A percentile compares a stretch with the other conserved stretches of the same genome.
Evolutionary conservation across 2,329 filamentous ascomycete species (phyloP).

Genomic region (Microsporum audouinii): DNA sequence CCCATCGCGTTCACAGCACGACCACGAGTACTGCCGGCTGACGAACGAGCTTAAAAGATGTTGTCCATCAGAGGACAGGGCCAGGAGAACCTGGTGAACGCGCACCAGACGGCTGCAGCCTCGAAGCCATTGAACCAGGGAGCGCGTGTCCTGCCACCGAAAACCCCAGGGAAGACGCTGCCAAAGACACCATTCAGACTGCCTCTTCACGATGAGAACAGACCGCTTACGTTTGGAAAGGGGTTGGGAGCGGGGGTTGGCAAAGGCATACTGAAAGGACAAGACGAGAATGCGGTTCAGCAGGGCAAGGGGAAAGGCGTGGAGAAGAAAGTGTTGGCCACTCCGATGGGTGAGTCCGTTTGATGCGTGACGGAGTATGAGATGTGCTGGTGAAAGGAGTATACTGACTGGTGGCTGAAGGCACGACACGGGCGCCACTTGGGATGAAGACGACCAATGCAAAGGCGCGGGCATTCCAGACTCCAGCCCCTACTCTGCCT

Average conservation of each 20-base stretch:
- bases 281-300: constrained; percentile 45
- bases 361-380: background rate
- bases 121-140: constrained; percentile 62
- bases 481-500: constrained; percentile 49
- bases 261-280: constrained; percentile 37
- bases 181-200: constrained; percentile 75
- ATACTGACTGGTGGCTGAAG: background rate
- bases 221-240: constrained; percentile 44
- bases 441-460: constrained; percentile 96
- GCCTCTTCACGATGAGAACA: constrained; percentile 76
- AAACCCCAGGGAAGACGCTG: constrained; percentile 64
- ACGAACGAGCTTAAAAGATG: constrained; percentile 39
- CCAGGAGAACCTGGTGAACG: constrained; percentile 77
- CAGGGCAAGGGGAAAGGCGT: constrained; percentile 33
- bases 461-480: constrained; percentile 59
- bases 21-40: background rate
- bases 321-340: constrained; percentile 58
- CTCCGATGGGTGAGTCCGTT: constrained; percentile 55
- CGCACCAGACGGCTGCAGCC: constrained; percentile 57
- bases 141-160: constrained; percentile 51
- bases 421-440: constrained; percentile 58
- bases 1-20: background rate
- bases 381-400: background rate
- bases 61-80: constrained; percentile 55
- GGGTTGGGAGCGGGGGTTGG: constrained; percentile 45